Percentiles rank a stretch among this genome's conserved stretches.
phyloP scores from a whole-genome alignment of 352 stramenopile genomes.

The Phytophthora rubi region DNA sequence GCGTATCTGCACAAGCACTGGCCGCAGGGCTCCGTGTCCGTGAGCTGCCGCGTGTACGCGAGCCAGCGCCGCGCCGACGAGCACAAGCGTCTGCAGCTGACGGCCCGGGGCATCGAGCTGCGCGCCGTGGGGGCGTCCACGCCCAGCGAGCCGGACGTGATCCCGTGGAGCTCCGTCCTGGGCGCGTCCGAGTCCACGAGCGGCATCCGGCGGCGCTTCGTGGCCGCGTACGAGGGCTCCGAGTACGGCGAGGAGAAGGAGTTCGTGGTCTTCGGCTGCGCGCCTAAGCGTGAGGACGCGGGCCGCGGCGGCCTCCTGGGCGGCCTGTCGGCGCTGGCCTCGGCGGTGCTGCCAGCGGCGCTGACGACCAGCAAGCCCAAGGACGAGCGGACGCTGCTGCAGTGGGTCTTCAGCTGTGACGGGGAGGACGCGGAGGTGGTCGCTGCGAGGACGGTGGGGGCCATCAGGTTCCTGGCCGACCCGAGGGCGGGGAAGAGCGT shows the following conservation, averaged over 20 bases:
- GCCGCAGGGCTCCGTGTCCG: constrained; percentile 31
- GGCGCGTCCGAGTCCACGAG: constrained; percentile 44
- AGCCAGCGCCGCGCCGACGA: constrained; percentile 33
- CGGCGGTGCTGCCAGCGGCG: constrained; percentile 26
- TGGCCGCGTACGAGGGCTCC: constrained; percentile 30
- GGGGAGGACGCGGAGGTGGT: constrained; percentile 37
- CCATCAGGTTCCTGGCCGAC: constrained; percentile 56
- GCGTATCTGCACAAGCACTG: constrained; percentile 36
- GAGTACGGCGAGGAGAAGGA: constrained; percentile 33
- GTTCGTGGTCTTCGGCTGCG: constrained; percentile 47
- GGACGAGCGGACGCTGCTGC: constrained; percentile 38
- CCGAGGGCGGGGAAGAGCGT: constrained; percentile 36
- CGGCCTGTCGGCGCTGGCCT: constrained; percentile 32
- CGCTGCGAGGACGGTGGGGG: constrained; percentile 40
- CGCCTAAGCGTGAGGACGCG: constrained; percentile 19
- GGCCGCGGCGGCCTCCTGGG: constrained; percentile 24
- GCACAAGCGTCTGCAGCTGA: constrained; percentile 40
- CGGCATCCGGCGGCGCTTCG: constrained; percentile 26
- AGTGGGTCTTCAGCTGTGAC: constrained; percentile 57
- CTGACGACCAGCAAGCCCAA: constrained; percentile 26
- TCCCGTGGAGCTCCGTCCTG: constrained; percentile 55
- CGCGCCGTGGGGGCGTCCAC: constrained; percentile 8
- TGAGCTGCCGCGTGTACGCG: constrained; percentile 38
- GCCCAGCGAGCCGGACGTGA: constrained; percentile 28
- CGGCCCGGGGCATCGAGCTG: constrained; percentile 47